phyloP scores from a whole-genome alignment of 163 green algal genomes.

The Trebouxiophyceae sp. region DNA sequence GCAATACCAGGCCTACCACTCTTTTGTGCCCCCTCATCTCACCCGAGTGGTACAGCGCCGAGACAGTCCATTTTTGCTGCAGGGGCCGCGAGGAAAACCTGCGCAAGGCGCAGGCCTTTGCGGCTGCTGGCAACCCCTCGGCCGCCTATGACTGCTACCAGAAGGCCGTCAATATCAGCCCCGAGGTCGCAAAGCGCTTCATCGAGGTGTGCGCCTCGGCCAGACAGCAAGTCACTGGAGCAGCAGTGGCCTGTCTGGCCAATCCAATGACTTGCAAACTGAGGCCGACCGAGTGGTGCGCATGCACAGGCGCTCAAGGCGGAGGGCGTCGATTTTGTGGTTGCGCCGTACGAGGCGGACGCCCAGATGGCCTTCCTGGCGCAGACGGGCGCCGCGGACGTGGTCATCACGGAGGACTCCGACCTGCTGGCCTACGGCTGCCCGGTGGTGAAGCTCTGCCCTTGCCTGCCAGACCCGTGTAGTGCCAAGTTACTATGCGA shows the following conservation, averaged over 20 bases:
- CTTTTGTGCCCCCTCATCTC: too few relatives aligned
- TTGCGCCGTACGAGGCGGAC: slow-evolving; percentile 98
- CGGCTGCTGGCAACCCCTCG: slow-evolving; percentile 59
- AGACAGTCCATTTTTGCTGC: too few relatives aligned
- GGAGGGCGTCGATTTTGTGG: slow-evolving; percentile 68
- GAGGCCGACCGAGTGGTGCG: too few relatives aligned
- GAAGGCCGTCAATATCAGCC: slow-evolving; percentile 79
- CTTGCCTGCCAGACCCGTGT: too few relatives aligned
- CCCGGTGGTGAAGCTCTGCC: slow-evolving; percentile 38
- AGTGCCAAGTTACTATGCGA: too few relatives aligned
- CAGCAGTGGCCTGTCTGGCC: not conserved
- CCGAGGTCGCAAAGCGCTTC: slow-evolving; percentile 65
- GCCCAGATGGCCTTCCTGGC: slow-evolving; percentile 92
- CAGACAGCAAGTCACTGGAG: too few relatives aligned
- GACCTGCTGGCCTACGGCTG: slow-evolving; percentile 95
- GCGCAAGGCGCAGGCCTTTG: slow-evolving; percentile 52
- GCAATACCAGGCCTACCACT: too few relatives aligned
- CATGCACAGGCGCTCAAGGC: slow-evolving; percentile 55
- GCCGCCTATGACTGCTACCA: slow-evolving; percentile 89
- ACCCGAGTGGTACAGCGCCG: too few relatives aligned
- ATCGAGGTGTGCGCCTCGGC: too few relatives aligned
- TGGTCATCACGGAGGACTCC: slow-evolving; percentile 93
- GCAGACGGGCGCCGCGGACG: slow-evolving; percentile 49
- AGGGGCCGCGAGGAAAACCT: slow-evolving; percentile 58
- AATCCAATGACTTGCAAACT: not conserved